Percentiles rank a stretch among this genome's conserved stretches.
phyloP scores from a whole-genome alignment of 169 alveolate species.

The Eimeria brunetti region DNA sequence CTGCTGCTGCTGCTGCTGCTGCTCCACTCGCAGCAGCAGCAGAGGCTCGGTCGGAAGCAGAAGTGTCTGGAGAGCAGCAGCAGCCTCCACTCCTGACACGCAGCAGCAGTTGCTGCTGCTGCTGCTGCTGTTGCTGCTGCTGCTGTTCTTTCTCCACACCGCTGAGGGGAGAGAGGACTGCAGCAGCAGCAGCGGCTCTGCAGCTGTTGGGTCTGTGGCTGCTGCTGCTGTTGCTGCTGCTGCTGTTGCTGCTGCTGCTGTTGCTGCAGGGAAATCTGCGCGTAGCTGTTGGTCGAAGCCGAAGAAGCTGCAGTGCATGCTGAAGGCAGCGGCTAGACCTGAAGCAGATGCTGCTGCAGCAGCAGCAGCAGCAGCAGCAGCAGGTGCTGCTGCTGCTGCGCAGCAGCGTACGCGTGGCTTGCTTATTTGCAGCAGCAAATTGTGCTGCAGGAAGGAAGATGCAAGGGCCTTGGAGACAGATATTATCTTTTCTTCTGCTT shows the following conservation, averaged over 20 bases:
- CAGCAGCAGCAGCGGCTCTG: slow-evolving; percentile 61
- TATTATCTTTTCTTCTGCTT: not conserved
- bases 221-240: slow-evolving; percentile 9
- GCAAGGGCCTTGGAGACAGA: not conserved
- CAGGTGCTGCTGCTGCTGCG: slow-evolving; percentile 33
- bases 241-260: slow-evolving; percentile 18
- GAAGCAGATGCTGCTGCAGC: slow-evolving; percentile 12
- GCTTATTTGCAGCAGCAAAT: slow-evolving; percentile 31
- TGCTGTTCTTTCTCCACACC: not conserved
- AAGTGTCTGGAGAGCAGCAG: slow-evolving; percentile 39
- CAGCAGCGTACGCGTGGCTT: slow-evolving; percentile 6
- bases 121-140: slow-evolving; percentile 48
- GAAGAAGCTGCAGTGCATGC: slow-evolving; percentile 43
- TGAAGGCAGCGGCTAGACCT: slow-evolving; percentile 20
- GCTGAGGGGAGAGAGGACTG: slow-evolving; percentile 25
- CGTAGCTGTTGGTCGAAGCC: slow-evolving; percentile 30
- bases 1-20: slow-evolving; percentile 47
- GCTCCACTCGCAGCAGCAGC: slow-evolving; percentile 18
- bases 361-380: slow-evolving; percentile 5
- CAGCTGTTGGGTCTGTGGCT: not conserved
- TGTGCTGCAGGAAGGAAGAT: slow-evolving; percentile 16
- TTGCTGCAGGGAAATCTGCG: not conserved
- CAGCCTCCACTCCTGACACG: slow-evolving; percentile 5
- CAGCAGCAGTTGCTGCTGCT: not conserved
- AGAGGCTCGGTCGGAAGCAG: slow-evolving; percentile 10